Percentiles rank a stretch among this genome's conserved stretches.
phyloP scores from a whole-genome alignment of 1,139 yeast species.

The Ogataea hybrid region DNA sequence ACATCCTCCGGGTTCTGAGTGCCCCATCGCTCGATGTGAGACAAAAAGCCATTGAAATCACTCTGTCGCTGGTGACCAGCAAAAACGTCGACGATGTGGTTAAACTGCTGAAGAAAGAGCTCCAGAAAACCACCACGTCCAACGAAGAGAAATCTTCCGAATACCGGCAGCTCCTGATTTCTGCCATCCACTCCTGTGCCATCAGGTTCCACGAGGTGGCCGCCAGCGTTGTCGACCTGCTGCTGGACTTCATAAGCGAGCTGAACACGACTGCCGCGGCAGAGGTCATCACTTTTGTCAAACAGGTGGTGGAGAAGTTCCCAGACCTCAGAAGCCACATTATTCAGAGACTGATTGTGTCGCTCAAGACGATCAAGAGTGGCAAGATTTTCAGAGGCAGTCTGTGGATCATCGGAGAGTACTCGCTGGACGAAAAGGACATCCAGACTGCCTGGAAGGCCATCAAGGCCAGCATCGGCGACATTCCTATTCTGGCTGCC shows the following conservation, averaged over 20 bases:
- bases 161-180: slow-evolving; percentile 85
- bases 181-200: slow-evolving; percentile 88
- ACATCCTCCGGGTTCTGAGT: slow-evolving; percentile 78
- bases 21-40: slow-evolving; percentile 92
- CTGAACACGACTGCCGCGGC: slow-evolving; percentile 73
- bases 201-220: slow-evolving; percentile 89
- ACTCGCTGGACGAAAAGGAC: slow-evolving; percentile 67
- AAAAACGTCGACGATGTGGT: slow-evolving; percentile 96
- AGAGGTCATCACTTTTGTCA: slow-evolving; percentile 84
- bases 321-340: slow-evolving; percentile 75
- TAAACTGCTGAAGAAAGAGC: slow-evolving; percentile 86
- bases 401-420: slow-evolving; percentile 95
- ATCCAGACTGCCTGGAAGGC: slow-evolving; percentile 87
- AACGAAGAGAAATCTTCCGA: slow-evolving; percentile 79
- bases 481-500: slow-evolving; percentile 81
- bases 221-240: slow-evolving; percentile 81
- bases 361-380: slow-evolving; percentile 70
- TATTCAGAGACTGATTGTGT: slow-evolving; percentile 57
- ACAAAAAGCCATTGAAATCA: slow-evolving; percentile 78
- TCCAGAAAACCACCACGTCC: slow-evolving; percentile 67
- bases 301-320: slow-evolving; percentile 91
- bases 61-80: slow-evolving; percentile 74
- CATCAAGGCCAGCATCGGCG: slow-evolving; percentile 82
- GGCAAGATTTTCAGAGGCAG: slow-evolving; percentile 94
- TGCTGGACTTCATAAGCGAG: slow-evolving; percentile 83